A percentile compares a stretch with the other conserved stretches of the same genome.
phyloP scores from a whole-genome alignment of 345 rosid species.

The Odontarrhena argentea region DNA sequence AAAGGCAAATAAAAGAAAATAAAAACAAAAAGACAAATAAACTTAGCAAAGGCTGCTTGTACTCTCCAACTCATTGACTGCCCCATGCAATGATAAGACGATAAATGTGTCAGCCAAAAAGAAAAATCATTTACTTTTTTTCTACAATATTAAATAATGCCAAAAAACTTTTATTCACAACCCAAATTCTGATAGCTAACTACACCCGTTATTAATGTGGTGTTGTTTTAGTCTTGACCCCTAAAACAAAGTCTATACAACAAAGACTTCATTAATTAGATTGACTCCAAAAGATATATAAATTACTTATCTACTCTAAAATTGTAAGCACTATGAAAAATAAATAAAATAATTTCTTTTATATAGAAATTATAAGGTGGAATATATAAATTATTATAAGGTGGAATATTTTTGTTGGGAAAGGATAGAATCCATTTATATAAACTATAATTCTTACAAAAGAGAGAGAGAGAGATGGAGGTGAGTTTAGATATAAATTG shows the following conservation, averaged over 20 bases:
- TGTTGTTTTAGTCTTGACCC: conserved; percentile 15
- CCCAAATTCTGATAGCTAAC: conserved; percentile 2
- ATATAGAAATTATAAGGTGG: conserved; percentile 20
- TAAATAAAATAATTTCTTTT: neutral
- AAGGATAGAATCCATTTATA: conserved; percentile 28
- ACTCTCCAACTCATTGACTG: conserved; percentile 48
- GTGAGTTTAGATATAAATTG: conserved; percentile 39
- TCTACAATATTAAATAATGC: conserved; percentile 1
- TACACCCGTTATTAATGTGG: conserved; percentile 23
- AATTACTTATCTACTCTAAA: neutral
- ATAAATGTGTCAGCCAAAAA: conserved; percentile 50
- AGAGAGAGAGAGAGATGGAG: conserved; percentile 3
- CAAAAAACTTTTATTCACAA: conserved; percentile 21
- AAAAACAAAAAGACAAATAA: conserved; percentile 47
- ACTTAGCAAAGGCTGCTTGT: conserved; percentile 46
- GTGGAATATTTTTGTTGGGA: neutral
- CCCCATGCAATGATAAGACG: conserved; percentile 51
- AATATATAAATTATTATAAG: neutral
- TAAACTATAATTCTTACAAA: conserved; percentile 39
- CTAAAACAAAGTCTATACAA: neutral
- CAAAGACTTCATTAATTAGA: conserved; percentile 8
- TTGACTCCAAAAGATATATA: conserved; percentile 21
- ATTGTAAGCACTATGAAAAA: neutral
- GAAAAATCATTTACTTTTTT: conserved; percentile 15
- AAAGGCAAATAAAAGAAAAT: conserved; percentile 44